Percentiles rank a stretch among this genome's conserved stretches.
Conservation (phyloP, 352 stramenopile species). For the Phytopythium boreale region DNA sequence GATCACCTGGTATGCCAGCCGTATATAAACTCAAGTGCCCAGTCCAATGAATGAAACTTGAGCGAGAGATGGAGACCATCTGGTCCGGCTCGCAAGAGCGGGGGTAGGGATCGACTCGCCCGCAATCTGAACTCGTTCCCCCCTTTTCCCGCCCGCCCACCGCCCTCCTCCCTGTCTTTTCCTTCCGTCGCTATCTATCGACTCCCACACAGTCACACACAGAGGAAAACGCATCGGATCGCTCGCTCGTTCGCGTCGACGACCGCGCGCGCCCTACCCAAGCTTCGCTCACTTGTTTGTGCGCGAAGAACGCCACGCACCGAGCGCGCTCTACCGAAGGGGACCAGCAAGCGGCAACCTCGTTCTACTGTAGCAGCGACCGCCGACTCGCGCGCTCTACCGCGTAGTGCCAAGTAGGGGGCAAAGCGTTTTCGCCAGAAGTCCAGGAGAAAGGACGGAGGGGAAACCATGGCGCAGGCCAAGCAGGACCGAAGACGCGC, state of each 20-base stretch:
- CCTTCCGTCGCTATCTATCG: background rate
- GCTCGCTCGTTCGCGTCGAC: background rate
- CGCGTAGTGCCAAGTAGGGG: no score
- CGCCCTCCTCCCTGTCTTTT: slow-evolving; percentile 5
- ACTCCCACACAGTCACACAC: background rate
- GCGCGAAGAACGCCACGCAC: background rate
- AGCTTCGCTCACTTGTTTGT: no score
- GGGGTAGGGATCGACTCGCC: background rate
- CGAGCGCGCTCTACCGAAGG: background rate
- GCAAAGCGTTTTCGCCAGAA: no score
- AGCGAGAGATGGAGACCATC: slow-evolving; percentile 3
- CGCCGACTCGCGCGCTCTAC: no score
- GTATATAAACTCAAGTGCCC: background rate
- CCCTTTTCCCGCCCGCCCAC: background rate
- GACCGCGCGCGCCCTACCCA: no score
- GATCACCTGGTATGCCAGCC: no score
- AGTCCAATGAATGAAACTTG: background rate
- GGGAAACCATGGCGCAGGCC: slow-evolving; percentile 23
- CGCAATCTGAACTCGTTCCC: slow-evolving; percentile 2
- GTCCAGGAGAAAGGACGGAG: background rate
- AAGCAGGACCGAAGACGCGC: slow-evolving; percentile 61
- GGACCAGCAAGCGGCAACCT: no score
- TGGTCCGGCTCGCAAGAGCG: slow-evolving; percentile 6
- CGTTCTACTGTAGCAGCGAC: no score
- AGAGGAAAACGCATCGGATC: background rate